Conservation (phyloP, 345 rosid species). For the Corymbia maculata region DNA sequence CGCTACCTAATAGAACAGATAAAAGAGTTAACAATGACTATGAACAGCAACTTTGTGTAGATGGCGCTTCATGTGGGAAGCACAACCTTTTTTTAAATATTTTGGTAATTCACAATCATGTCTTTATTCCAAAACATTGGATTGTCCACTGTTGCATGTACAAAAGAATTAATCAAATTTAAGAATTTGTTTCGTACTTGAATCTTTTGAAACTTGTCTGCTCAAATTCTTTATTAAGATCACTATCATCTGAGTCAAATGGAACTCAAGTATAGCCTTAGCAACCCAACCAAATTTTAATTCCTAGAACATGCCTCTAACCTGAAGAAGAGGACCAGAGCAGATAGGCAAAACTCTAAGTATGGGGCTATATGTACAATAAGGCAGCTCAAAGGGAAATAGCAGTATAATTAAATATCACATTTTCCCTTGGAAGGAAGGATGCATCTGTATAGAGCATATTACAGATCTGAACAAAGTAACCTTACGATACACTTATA, state of each 20-base stretch:
- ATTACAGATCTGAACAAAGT: background rate
- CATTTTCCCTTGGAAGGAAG: background rate
- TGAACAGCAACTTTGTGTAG: background rate
- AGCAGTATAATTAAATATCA: background rate
- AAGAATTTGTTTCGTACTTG: background rate
- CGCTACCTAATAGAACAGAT: constrained; percentile 47
- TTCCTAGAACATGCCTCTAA: background rate
- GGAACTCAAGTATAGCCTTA: background rate
- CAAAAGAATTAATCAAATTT: background rate
- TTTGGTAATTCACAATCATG: background rate
- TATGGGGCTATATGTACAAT: background rate
- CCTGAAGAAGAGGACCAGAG: background rate
- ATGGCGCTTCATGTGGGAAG: background rate
- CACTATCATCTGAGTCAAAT: background rate
- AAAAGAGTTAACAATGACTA: background rate
- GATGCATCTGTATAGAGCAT: background rate
- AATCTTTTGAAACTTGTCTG: background rate
- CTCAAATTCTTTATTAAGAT: background rate
- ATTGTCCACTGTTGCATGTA: background rate
- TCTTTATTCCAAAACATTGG: background rate
- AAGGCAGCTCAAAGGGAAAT: background rate
- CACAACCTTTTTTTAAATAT: background rate
- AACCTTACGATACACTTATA: background rate
- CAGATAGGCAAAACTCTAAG: background rate
- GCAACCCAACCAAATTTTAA: background rate